Evolutionary conservation across 1,284 basidiomycete species (phyloP).

Genomic region (Cronartium quercuum): DNA sequence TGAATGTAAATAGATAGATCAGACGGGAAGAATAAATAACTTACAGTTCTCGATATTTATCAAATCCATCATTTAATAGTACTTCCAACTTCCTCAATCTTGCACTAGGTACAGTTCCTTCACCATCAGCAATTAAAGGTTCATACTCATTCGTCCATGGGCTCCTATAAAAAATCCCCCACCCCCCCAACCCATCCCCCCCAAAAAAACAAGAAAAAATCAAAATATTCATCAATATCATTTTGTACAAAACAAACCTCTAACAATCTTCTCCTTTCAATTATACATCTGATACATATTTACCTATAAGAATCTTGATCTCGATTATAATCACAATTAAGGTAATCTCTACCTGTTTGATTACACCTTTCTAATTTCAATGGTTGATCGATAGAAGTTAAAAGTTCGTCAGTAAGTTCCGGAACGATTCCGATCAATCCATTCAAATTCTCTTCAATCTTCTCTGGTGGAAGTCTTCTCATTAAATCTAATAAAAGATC

Average conservation of each 20-base stretch:
- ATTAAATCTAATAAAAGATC: constrained; percentile 70
- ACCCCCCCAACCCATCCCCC: too few relatives aligned
- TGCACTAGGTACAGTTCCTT: constrained; percentile 74
- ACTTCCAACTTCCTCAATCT: constrained; percentile 87
- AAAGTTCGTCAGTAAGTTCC: constrained; percentile 91
- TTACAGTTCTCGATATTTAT: constrained; percentile 92
- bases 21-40: constrained; percentile 16
- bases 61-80: constrained; percentile 89
- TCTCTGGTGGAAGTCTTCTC: constrained; percentile 86
- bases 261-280: constrained; percentile 1
- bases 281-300: constrained; percentile 40
- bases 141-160: constrained; percentile 97
- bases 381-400: constrained; percentile 92
- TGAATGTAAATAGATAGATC: not conserved
- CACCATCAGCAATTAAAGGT: constrained; percentile 72
- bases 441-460: constrained; percentile 75
- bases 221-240: too few relatives aligned
- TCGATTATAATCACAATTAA: constrained; percentile 95
- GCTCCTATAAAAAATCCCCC: constrained; percentile 65
- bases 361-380: constrained; percentile 73
- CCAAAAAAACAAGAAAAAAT: not conserved
- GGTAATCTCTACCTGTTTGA: constrained; percentile 67
- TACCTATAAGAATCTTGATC: constrained; percentile 92
- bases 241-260: not conserved
- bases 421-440: constrained; percentile 61